These are phyloP conservation scores for Venturia pyrina DNA, from an alignment of 2,329 filamentous ascomycete genomes.

Conservation along the genomic window DNA sequence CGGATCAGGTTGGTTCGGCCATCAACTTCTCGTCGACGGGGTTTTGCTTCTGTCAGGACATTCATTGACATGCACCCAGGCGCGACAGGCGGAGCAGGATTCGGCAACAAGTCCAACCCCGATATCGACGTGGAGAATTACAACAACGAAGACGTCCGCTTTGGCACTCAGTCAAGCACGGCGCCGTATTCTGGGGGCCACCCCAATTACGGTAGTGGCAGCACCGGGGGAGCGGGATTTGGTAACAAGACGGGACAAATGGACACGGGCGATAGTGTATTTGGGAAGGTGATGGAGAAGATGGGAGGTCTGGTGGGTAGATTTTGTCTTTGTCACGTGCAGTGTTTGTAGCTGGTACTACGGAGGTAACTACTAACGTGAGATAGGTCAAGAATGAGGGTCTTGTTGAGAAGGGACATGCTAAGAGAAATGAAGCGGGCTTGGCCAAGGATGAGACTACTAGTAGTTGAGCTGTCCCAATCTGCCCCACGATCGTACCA, in stretches of 20 bases:
- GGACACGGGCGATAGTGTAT: neutral
- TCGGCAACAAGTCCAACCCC: slow-evolving; percentile 27
- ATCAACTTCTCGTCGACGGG: neutral
- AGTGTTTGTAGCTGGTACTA: neutral
- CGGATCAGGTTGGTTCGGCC: neutral
- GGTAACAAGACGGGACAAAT: slow-evolving; percentile 6
- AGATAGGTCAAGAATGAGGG: slow-evolving; percentile 9
- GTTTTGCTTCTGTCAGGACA: neutral
- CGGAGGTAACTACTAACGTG: neutral
- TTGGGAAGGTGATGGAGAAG: slow-evolving; percentile 15
- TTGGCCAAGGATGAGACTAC: neutral
- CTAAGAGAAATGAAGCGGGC: neutral
- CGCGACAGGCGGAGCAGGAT: slow-evolving; percentile 24
- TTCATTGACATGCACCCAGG: slow-evolving; percentile 13
- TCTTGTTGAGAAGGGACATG: slow-evolving; percentile 13
- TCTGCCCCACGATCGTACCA: too few species aligned
- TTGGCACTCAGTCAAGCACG: slow-evolving; percentile 3
- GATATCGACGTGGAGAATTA: neutral
- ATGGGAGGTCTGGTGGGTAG: slow-evolving; percentile 5
- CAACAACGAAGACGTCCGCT: slow-evolving; percentile 6
- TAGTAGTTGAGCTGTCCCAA: neutral
- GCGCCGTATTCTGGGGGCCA: slow-evolving; percentile 7
- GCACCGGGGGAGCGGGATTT: slow-evolving; percentile 8
- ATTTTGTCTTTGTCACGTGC: neutral
- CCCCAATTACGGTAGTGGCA: slow-evolving; percentile 2